Percentiles rank a stretch among this genome's conserved stretches.
Evolutionary conservation across 805 yeast species (phyloP).

Genomic region (Ogataea paraovalis): DNA sequence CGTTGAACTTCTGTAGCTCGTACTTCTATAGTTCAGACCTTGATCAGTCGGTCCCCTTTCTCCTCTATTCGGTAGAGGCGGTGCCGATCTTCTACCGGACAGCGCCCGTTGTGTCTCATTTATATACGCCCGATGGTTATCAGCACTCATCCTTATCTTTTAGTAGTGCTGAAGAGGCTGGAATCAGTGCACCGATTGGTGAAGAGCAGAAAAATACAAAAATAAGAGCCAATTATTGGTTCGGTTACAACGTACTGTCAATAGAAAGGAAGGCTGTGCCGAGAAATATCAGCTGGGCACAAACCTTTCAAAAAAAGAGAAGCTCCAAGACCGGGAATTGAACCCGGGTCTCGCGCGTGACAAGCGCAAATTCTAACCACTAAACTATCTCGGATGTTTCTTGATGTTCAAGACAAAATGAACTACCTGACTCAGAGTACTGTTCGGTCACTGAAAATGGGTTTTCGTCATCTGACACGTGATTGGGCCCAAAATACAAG

Average conservation of each 20-base stretch:
- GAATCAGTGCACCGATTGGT: no score
- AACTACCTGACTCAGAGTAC: no score
- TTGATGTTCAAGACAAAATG: background rate
- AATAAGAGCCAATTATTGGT: no score
- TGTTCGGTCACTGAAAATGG: no score
- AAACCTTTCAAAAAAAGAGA: background rate
- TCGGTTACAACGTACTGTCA: no score
- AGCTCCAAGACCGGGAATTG: slow-evolving; percentile 1
- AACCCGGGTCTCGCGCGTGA: slow-evolving; percentile 2
- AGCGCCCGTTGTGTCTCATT: background rate
- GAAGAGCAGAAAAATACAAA: no score
- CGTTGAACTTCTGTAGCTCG: background rate
- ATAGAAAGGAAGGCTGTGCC: background rate
- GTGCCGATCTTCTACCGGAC: background rate
- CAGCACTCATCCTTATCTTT: no score
- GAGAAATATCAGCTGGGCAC: background rate
- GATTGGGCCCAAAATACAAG: no score
- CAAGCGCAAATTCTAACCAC: slow-evolving; percentile 1
- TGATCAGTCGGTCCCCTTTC: background rate
- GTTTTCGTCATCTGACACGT: no score
- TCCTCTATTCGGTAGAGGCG: background rate
- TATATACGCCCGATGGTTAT: background rate
- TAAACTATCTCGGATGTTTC: slow-evolving; percentile 1
- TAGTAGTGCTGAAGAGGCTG: no score
- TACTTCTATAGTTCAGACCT: background rate